Percentiles rank a stretch among this genome's conserved stretches.
Conservation (phyloP, 805 yeast genomes). For the Cyberlindnera subsufficiens region DNA sequence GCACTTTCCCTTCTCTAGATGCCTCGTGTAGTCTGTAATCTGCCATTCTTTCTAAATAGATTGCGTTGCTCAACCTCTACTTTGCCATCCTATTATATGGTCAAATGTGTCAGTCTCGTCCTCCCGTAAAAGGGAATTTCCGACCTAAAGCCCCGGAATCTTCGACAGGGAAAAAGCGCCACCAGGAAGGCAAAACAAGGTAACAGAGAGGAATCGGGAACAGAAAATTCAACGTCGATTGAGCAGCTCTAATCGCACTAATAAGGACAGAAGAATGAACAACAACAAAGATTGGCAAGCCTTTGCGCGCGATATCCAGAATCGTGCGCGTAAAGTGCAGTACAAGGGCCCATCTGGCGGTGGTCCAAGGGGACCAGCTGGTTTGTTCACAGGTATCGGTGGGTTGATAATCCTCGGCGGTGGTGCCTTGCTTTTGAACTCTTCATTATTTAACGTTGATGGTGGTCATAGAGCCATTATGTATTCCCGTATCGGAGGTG, state of each 20-base stretch:
- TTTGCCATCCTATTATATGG: no score
- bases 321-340: conserved; percentile 36
- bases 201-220: no score
- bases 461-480: conserved; percentile 99
- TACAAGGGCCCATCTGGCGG: conserved; percentile 35
- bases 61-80: no score
- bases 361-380: conserved; percentile 37
- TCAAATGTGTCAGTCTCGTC: no score
- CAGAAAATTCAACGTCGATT: no score
- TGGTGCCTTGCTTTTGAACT: conserved; percentile 46
- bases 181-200: no score
- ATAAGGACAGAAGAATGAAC: conserved; percentile 11
- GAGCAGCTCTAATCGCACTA: no score
- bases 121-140: no score
- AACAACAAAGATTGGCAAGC: conserved; percentile 42
- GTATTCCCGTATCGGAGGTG: conserved; percentile 83
- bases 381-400: conserved; percentile 57
- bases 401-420: conserved; percentile 55
- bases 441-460: conserved; percentile 78
- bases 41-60: neutral
- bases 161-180: no score
- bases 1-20: conserved; percentile 52
- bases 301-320: conserved; percentile 45
- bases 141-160: no score
- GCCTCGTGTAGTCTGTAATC: conserved; percentile 48